Base-by-base conservation (phyloP, 768 basidiomycete genomes). In the Gautieria morchelliformis region DNA sequence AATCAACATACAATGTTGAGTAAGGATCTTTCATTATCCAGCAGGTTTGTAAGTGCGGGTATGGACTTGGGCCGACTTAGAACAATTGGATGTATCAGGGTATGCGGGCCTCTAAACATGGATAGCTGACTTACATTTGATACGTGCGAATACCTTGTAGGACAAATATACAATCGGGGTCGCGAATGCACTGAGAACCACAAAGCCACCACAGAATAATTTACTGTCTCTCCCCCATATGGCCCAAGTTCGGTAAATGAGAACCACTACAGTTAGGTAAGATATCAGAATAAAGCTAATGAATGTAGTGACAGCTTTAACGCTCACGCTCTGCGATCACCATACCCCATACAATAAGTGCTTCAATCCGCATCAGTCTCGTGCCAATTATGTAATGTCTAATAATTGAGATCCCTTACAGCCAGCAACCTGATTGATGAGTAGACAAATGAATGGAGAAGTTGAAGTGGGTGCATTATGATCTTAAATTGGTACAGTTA, bases 191-290 rank as follows among this genome's bases (percentile, higher is more conserved):
- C 24, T 49, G 3, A 55, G 37, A 9, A 45, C 6, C 9, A 30
- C 9, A 45, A 55, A 20, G 5, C 44, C 24, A 14, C 39, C 40
- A 12, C 33, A 8, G 20, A 12, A 11, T 1, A 22, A 19, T 11
- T 32, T 30, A 9, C 27, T 44, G 17, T 45, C 27, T 35, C 15
- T 6, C 5, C 35, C 52, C 53, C 53, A 55, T 12, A 55, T 27
- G 53, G 53, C 53, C 53, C 53, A 55, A 22, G 53, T 55, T 19
- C 53, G 53, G 24, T 44, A 55, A 32, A 55, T 19, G 17, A 55
- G 41, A 41, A 55, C 53, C 41, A 45, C 53, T 55, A 19, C 9
- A n/a, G 15, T 2, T 20, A n/a, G n/a, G n/a, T n/a, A 12, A 39
- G 30, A 41, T 24, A 42, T 44, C 14, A 22, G 40, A 19, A 24